These are phyloP conservation scores for Sugiyamaella boreocaroliniensis DNA, from an alignment of 805 yeast genomes.

Conservation along the genomic window DNA sequence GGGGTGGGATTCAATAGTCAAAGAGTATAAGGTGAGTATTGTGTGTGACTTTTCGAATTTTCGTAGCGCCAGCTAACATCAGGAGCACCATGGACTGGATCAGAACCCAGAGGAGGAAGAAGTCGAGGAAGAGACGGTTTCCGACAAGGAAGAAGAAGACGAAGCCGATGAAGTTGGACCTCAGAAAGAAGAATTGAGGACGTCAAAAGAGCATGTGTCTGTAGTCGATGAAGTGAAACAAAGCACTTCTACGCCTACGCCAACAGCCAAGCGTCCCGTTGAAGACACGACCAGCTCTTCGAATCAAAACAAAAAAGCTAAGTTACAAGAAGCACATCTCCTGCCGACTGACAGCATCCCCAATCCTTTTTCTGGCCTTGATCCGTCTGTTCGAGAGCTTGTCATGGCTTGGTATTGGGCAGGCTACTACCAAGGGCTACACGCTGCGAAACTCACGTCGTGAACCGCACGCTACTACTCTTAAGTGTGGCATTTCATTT, in stretches of 20 bases:
- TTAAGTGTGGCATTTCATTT: background rate
- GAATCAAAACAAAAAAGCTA: background rate
- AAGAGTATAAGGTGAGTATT: conserved; percentile 18
- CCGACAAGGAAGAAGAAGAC: background rate
- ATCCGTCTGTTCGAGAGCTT: conserved; percentile 15
- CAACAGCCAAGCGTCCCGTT: background rate
- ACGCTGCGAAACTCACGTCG: conserved; percentile 12
- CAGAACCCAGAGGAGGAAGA: conserved; percentile 1
- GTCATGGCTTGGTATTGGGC: conserved; percentile 29
- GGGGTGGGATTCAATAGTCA: conserved; percentile 20
- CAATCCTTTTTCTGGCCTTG: conserved; percentile 16
- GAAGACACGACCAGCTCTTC: no score
- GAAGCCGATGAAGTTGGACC: conserved; percentile 1
- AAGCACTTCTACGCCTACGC: background rate
- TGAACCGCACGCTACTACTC: background rate
- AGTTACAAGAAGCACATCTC: no score
- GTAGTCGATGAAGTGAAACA: no score
- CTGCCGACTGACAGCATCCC: background rate
- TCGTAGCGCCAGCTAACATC: background rate
- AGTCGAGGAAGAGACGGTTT: background rate
- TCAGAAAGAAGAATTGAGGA: background rate
- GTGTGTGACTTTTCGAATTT: background rate
- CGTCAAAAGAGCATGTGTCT: no score
- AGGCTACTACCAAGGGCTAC: conserved; percentile 24
- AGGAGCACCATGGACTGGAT: conserved; percentile 17